Base-by-base conservation (phyloP, 2,329 filamentous ascomycete genomes). In the Penicillium hordei region DNA sequence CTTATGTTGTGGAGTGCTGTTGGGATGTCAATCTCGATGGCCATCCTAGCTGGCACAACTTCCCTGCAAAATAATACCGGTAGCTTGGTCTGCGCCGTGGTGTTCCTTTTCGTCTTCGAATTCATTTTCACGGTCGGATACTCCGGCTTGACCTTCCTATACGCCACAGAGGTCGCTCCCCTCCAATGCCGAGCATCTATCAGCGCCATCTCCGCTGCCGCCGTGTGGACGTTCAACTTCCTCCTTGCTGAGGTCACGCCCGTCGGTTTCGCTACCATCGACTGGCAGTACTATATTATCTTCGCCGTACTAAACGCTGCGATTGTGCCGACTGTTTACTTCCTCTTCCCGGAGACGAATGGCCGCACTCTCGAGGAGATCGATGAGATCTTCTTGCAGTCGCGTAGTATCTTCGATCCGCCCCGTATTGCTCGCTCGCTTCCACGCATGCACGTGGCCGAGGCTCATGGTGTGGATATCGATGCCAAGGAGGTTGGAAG, bases 321-420 rank as follows among this genome's bases (percentile, higher is more conserved):
- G 42, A 70, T 72, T 17, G 68, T 71, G 12, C 69, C 69, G 0
- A 63, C 54, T 1, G 71, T 78, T 6, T 78, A 75, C 55, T 71
- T 76, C 48, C 74, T 73, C 61, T 77, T 74, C 58, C 75, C 75
- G 0, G 75, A 77, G 61, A 76, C 74, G 13, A 73, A 74, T 34
- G 74, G 73, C 1, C 69, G 71, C 7, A 69, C 73, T 0, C 61
- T 77, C 12, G 75, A 77, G 58, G 74, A 76, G 53, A 73, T 76
- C 15, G 73, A 76, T 59, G 69, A 73, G 50, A 73, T 76, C n/a
- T 76, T 76, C 58, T 57, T 68, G 25, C 70, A 68, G 53, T 64
- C 70, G 0, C 74, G 65, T 40, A 67, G 43, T 40, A 64, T 71
- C 21, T 65, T 71, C 34, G 64, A 72, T 42, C 67, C 69, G 29